Base-by-base conservation (phyloP, 345 rosid genomes). In the Eucalyptus leucophloia region DNA sequence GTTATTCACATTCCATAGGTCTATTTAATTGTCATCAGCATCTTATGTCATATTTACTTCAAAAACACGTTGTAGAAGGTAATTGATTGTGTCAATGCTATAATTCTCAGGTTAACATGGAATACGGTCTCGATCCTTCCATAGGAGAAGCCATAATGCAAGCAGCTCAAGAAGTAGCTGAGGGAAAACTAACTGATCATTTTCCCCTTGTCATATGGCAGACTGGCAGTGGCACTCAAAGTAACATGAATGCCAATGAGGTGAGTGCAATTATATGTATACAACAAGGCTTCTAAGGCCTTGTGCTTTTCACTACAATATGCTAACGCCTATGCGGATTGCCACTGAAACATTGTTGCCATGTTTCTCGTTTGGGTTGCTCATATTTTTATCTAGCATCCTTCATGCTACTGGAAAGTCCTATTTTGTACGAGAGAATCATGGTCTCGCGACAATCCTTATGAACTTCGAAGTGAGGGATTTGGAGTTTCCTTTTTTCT, bases 241-340 rank as follows among this genome's bases (percentile, higher is more conserved):
- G 99, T 92, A 98, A 98, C 92, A 98, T 98, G 99, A 98, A 98
- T 90, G 99, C 99, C 86, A 98, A 98, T 90, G 99, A 98, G 99
- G 99, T 98, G 9, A 21, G 88, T 89, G 15, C 60, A 4, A n/a
- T 77, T 77, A 40, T 77, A 40, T 14, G 14, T 18, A 77, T 40
- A 40, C 85, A 77, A 11, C 17, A 40, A 77, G 85, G 85, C 85
- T 40, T 77, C 85, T 40, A 12, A 40, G 85, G 85, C 16, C 47
- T 77, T 40, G 30, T 77, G 85, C 85, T 77, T 77, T 77, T 77
- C 28, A 24, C 30, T 5, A 77, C 85, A 77, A 40, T 77, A 40
- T 40, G 47, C 85, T 77, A 37, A 40, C 7, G 85, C 30, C 85
- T 14, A 77, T 40, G 47, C 17, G 47, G 83, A 77, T 40, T 77